These are phyloP conservation scores for Chenopodium berlandieri DNA, from an alignment of 148 eudicot genomes.

Conservation along the genomic window DNA sequence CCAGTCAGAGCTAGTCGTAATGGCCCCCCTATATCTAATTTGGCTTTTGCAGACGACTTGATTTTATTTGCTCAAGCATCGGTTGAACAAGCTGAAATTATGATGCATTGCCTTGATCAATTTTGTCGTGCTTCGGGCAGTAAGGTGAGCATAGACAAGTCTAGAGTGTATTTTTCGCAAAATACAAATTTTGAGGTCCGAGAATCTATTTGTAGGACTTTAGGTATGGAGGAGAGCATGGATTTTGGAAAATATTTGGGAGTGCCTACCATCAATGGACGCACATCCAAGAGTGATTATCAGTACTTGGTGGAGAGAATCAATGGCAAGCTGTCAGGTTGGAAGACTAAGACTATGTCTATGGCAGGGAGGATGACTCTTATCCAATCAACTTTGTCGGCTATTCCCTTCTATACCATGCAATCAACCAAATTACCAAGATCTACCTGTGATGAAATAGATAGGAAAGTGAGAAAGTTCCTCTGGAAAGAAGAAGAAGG, in stretches of 20 bases:
- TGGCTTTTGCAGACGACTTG: background rate
- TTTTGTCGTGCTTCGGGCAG: background rate
- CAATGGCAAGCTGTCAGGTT: background rate
- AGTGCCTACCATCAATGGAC: background rate
- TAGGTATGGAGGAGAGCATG: background rate
- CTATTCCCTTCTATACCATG: background rate
- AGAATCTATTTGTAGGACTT: accelerated
- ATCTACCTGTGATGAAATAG: background rate
- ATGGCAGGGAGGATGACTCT: background rate
- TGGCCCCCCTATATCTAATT: background rate
- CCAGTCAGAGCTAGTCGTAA: background rate
- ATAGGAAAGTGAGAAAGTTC: background rate
- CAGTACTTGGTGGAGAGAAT: background rate
- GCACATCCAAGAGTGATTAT: background rate
- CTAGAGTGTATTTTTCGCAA: background rate
- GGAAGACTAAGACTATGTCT: background rate
- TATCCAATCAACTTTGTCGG: accelerated
- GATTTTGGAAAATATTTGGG: background rate
- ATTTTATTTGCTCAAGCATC: background rate
- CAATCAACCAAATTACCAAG: background rate
- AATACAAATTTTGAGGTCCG: accelerated
- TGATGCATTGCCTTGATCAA: accelerated
- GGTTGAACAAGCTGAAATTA: background rate
- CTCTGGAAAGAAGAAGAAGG: background rate
- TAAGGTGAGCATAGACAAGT: background rate